Base-by-base conservation (phyloP, 495 filamentous ascomycete genomes). In the Immersiella caudata region DNA sequence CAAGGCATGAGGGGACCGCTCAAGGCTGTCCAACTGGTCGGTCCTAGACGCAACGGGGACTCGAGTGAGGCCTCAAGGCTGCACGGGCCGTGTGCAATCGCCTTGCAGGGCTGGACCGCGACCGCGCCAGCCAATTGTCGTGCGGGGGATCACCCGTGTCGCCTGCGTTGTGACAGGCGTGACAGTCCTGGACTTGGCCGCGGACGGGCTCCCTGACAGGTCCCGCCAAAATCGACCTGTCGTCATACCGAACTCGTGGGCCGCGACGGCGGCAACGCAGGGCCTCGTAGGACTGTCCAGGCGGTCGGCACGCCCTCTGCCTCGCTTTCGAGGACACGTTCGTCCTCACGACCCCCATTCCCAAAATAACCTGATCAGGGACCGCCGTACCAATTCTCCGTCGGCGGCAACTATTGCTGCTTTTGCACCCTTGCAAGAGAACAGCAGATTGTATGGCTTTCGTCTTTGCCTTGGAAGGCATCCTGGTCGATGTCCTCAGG, bases 201-300 rank as follows among this genome's bases (percentile, higher is more conserved):
- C 40, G 40, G 40, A 46, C 40, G 14, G 40, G 40, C 40, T 18
- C 40, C 40, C 4, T 46, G 40, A 29, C 68, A 56, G 64, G 49
- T 54, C 22, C 60, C 60, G 60, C 60, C 35, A 11, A 24, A 57
- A 5, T 46, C 59, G 68, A n/a, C 64, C 61, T 67, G 60, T 55
- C 65, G 65, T 67, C 68, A 65, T 65, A 65, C 63, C 63, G 51
- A 65, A 65, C 63, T 56, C 52, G 63, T 65, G 63, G 62, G 51
- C 25, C 20, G 63, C 51, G 27, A 36, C 24, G 35, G 26, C 56
- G 54, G 27, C 25, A 33, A 46, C 51, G 50, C 57, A 27, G 36
- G 27, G 62, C 63, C 33, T 27, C 52, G 51, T 58, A 26, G 63
- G 60, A 62, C 60, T 65, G 6, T 20, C 56, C 26, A 59, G 56